Evolutionary conservation across 225 moss, liverwort and hornwort genomes (phyloP), one percentile per base, ranked within the genome.

Genomic region (Sphagnum contortum): DNA sequence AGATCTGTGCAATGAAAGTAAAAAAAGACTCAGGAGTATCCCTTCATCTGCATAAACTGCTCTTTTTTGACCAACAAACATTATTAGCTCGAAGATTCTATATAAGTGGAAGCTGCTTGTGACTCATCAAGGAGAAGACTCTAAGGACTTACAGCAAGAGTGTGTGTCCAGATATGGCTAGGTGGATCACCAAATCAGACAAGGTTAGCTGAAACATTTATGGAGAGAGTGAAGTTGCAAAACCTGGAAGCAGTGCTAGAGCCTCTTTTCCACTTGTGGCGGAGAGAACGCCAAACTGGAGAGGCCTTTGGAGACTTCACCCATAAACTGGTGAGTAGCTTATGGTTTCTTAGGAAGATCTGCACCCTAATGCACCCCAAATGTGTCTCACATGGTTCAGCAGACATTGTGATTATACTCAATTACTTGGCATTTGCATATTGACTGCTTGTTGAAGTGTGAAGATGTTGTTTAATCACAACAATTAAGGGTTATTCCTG

Each of bases 221-320:
- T 77, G 79, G 94, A 94, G 2, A 87, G 89, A 69, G 75, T 94
- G 68, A 94, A 91, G 73, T 48, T 89, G 58, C 91, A 91, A 44
- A 83, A 89, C 48, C n/a, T 94, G 73, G 94, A 91, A 70, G 78
- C 75, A 3, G 78, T 75, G 14, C 48, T 94, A 12, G 94, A 94
- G 79, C 94, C 94, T 8, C 78, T 94, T 47, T 80, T 94, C 58
- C 80, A 83, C 69, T 74, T 70, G 74, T 94, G 91, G 94, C 88
- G 71, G 67, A 73, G 75, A 0, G 69, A 80, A 13, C 83, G 91
- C 10, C 68, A 70, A 2, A 81, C 76, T n/a, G 78, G 82, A 12
- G 91, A 94, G 73, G 57, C 80, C 2, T 94, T 94, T 71, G 94
- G 94, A 46, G 91, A 94, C 56, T 94, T 94, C 72, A 60, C 70